Evolutionary conservation across 1,284 basidiomycete genomes (phyloP).

Genomic region (Waitea zeae): DNA sequence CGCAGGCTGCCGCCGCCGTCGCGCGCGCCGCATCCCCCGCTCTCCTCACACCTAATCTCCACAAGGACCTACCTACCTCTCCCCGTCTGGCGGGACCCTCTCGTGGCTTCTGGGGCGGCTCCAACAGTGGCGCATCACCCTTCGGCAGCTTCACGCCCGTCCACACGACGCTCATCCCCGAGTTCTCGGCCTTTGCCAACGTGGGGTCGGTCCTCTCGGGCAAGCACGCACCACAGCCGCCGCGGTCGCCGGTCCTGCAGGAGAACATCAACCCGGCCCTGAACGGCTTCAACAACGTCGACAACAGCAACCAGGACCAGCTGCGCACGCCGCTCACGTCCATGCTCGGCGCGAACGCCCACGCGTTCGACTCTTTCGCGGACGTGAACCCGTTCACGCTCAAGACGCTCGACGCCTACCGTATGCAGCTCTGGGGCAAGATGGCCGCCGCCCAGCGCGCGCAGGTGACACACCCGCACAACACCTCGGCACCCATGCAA

Average conservation of each 20-base stretch:
- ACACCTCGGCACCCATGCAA: slow-evolving; percentile 14
- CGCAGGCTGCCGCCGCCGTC: slow-evolving; percentile 4
- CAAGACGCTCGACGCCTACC: slow-evolving; percentile 67
- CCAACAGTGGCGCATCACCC: slow-evolving; percentile 19
- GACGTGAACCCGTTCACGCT: slow-evolving; percentile 68
- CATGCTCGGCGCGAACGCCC: slow-evolving; percentile 8
- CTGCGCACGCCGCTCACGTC: slow-evolving; percentile 4
- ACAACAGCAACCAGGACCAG: slow-evolving; percentile 9
- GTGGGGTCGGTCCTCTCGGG: slow-evolving; percentile 15
- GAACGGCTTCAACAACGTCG: slow-evolving; percentile 21
- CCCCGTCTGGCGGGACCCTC: slow-evolving; percentile 28
- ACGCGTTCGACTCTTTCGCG: slow-evolving; percentile 50
- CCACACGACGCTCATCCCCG: slow-evolving; percentile 69
- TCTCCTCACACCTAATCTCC: slow-evolving; percentile 57
- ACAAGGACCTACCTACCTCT: slow-evolving; percentile 67
- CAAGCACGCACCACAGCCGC: slow-evolving; percentile 12
- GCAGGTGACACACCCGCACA: slow-evolving; percentile 7
- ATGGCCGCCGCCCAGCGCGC: slow-evolving; percentile 33
- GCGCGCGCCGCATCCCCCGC: too few species aligned
- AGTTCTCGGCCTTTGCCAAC: slow-evolving; percentile 13
- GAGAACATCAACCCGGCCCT: slow-evolving; percentile 75
- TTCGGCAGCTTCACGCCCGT: slow-evolving; percentile 68
- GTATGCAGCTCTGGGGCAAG: slow-evolving; percentile 79
- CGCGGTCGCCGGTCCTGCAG: too few species aligned
- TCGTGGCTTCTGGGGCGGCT: slow-evolving; percentile 75